These are phyloP conservation scores for Talaromyces trachyspermus DNA, from an alignment of 495 filamentous ascomycete species.

Conservation along the genomic window DNA sequence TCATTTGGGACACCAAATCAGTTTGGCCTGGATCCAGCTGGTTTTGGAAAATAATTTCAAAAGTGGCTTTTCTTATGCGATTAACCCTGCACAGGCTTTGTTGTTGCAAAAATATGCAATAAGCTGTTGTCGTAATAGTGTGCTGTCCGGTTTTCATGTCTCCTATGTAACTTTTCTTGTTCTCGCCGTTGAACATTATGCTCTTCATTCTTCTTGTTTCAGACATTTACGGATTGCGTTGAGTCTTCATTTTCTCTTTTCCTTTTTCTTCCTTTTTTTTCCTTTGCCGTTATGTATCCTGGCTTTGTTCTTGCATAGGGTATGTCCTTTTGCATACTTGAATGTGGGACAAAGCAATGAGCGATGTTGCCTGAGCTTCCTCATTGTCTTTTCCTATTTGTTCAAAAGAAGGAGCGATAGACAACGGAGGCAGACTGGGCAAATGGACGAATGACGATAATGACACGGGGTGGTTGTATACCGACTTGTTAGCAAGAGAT, in stretches of 20 bases:
- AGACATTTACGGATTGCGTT: conserved; percentile 30
- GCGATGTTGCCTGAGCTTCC: conserved; percentile 23
- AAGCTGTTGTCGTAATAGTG: neutral
- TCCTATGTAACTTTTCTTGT: conserved; percentile 4
- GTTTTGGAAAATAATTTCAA: conserved; percentile 9
- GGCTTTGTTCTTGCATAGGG: conserved; percentile 38
- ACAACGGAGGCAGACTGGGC: conserved; percentile 14
- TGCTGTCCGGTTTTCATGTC: conserved; percentile 3
- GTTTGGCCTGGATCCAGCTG: conserved; percentile 10
- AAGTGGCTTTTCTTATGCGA: conserved; percentile 9
- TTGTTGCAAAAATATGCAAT: neutral
- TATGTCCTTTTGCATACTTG: conserved; percentile 31
- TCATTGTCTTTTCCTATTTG: conserved; percentile 20
- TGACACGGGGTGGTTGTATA: conserved; percentile 26
- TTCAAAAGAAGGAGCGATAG: conserved; percentile 13
- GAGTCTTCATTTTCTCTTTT: conserved; percentile 27
- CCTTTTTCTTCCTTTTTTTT: conserved; percentile 18
- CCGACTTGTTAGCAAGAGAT: conserved; percentile 25
- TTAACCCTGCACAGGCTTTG: neutral
- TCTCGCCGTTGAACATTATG: conserved; percentile 5
- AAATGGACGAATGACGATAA: conserved; percentile 19
- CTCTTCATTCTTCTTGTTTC: conserved; percentile 13
- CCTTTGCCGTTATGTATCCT: conserved; percentile 30
- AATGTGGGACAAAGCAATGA: conserved; percentile 18
- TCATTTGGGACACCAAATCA: conserved; percentile 2